Conservation (phyloP, 2,329 filamentous ascomycete species). For the Juglanconis sp. region DNA sequence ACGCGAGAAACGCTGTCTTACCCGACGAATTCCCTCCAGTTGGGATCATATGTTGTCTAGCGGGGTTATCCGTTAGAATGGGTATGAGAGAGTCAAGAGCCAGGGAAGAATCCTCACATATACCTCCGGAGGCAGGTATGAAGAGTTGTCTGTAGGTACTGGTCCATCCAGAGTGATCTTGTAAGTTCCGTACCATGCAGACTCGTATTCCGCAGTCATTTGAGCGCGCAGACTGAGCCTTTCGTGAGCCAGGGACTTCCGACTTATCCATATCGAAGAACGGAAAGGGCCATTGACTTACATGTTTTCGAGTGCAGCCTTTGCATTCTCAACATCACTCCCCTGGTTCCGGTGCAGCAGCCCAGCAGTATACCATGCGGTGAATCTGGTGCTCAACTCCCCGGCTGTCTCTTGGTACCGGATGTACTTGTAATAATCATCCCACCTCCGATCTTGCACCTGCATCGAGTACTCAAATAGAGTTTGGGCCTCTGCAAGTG, state of each 20-base stretch:
- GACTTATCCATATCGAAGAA: not conserved
- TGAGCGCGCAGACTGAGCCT: constrained; percentile 22
- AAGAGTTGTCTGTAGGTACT: constrained; percentile 32
- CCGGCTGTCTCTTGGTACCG: constrained; percentile 38
- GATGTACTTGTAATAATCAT: constrained; percentile 39
- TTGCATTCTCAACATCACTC: constrained; percentile 33
- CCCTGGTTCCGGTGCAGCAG: constrained; percentile 34
- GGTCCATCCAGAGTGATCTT: constrained; percentile 39
- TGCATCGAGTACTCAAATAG: constrained; percentile 39
- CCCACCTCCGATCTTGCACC: constrained; percentile 36
- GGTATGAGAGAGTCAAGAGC: not conserved
- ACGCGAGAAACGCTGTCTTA: constrained; percentile 3
- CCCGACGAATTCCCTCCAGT: constrained; percentile 37
- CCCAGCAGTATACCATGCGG: constrained; percentile 39
- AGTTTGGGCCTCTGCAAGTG: constrained; percentile 29
- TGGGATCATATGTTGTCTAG: constrained; percentile 28
- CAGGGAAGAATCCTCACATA: constrained; percentile 23
- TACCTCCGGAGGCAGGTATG: constrained; percentile 31
- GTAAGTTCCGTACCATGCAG: constrained; percentile 40
- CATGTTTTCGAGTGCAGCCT: constrained; percentile 33
- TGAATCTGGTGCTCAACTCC: constrained; percentile 40
- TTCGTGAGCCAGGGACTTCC: not conserved
- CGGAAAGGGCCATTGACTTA: constrained; percentile 17
- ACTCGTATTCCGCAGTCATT: constrained; percentile 33
- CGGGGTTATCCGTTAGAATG: not conserved